A percentile compares a stretch with the other conserved stretches of the same genome.
Evolutionary conservation across 805 yeast genomes (phyloP).

Genomic region (Wickerhamomyces silvicola): DNA sequence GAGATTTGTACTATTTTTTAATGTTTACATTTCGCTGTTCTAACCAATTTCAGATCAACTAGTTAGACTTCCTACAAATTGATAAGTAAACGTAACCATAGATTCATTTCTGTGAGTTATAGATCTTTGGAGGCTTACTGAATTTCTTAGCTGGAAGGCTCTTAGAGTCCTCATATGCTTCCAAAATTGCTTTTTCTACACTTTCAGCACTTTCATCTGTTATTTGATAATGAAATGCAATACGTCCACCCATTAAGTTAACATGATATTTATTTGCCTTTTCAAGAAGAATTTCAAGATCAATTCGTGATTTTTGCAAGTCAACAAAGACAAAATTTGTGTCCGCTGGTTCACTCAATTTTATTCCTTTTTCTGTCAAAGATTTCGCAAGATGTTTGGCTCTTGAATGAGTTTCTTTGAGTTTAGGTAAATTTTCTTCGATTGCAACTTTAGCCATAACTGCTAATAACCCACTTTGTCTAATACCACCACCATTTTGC

Average conservation of each 20-base stretch:
- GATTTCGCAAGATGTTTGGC: slow-evolving; percentile 47
- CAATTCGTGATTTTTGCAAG: slow-evolving; percentile 38
- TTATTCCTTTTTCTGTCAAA: slow-evolving; percentile 46
- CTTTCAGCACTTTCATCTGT: slow-evolving; percentile 15
- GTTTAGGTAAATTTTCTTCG: slow-evolving; percentile 53
- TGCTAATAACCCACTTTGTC: slow-evolving; percentile 80
- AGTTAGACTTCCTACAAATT: too few species aligned
- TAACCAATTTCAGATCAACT: background rate
- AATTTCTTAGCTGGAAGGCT: too few species aligned
- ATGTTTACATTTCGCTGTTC: background rate
- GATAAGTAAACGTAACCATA: background rate
- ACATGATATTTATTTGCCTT: slow-evolving; percentile 52
- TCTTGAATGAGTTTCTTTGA: slow-evolving; percentile 39
- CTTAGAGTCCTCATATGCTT: slow-evolving; percentile 31
- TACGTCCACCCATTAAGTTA: slow-evolving; percentile 54
- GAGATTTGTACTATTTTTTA: background rate
- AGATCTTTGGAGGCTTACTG: too few species aligned
- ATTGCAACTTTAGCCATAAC: slow-evolving; percentile 75
- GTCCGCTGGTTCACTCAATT: slow-evolving; percentile 63
- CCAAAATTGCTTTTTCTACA: slow-evolving; percentile 26
- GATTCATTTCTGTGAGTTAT: background rate
- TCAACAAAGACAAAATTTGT: slow-evolving; percentile 83
- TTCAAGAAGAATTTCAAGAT: slow-evolving; percentile 46
- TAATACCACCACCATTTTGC: slow-evolving; percentile 90
- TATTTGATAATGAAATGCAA: slow-evolving; percentile 47